Conservation (phyloP, 2,329 filamentous ascomycete species). For the Aspergillus ibericus region DNA sequence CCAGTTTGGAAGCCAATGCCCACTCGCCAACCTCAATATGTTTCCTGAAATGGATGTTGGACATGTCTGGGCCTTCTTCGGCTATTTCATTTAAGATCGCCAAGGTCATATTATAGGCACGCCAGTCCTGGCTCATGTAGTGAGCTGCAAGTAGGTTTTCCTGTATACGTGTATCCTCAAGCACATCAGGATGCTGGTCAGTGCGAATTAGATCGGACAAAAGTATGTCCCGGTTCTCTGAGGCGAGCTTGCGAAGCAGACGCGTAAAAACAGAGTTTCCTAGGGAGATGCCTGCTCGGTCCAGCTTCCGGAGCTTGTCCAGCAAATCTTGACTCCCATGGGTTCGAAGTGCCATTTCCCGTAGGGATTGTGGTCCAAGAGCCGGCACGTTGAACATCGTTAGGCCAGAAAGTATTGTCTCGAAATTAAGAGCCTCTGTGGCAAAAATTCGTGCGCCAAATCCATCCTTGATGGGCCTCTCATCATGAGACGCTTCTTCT, state of each 20-base stretch:
- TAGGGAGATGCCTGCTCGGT: slow-evolving; percentile 62
- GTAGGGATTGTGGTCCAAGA: slow-evolving; percentile 74
- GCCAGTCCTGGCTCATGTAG: slow-evolving; percentile 52
- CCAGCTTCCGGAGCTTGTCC: slow-evolving; percentile 61
- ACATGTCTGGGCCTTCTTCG: slow-evolving; percentile 31
- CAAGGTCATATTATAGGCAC: slow-evolving; percentile 56
- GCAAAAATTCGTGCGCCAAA: slow-evolving; percentile 82
- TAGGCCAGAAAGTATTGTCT: slow-evolving; percentile 69
- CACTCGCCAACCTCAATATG: slow-evolving; percentile 36
- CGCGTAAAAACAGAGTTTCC: slow-evolving; percentile 64
- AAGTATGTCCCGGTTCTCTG: slow-evolving; percentile 54
- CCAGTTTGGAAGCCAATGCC: slow-evolving; percentile 30
- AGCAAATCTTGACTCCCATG: slow-evolving; percentile 57
- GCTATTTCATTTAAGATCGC: slow-evolving; percentile 50
- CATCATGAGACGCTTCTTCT: slow-evolving; percentile 17
- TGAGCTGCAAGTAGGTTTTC: slow-evolving; percentile 55
- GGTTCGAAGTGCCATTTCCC: slow-evolving; percentile 72
- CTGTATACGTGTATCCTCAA: slow-evolving; percentile 58
- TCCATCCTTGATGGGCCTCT: slow-evolving; percentile 61
- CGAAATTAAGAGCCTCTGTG: slow-evolving; percentile 69
- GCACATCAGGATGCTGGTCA: slow-evolving; percentile 65
- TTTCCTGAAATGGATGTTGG: slow-evolving; percentile 43
- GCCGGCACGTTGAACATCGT: slow-evolving; percentile 67
- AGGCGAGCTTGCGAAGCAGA: slow-evolving; percentile 64
- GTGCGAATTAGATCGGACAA: slow-evolving; percentile 55